Conservation (phyloP, 192 early-diverging fungal genomes). For the Dimargaris cristalligena region DNA sequence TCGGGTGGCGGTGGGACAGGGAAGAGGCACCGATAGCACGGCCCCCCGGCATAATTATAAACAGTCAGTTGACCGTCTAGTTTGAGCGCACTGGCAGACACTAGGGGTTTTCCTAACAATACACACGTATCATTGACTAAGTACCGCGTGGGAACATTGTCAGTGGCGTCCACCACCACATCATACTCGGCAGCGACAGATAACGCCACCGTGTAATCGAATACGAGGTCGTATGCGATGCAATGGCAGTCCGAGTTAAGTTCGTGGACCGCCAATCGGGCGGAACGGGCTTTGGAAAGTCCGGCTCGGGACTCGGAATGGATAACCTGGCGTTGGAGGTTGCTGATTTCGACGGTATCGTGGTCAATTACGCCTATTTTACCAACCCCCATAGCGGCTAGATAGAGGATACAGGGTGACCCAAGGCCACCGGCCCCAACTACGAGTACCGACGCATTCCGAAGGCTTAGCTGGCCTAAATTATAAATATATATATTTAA, state of each 20-base stretch:
- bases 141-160: slow-evolving; percentile 92
- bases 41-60: slow-evolving; percentile 80
- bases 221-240: slow-evolving; percentile 42
- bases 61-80: slow-evolving; percentile 91
- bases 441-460: slow-evolving; percentile 57
- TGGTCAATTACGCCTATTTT: slow-evolving; percentile 82
- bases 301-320: slow-evolving; percentile 52
- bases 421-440: slow-evolving; percentile 95
- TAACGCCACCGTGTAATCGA: slow-evolving; percentile 72
- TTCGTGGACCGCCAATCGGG: slow-evolving; percentile 32
- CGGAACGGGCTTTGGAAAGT: slow-evolving; percentile 64
- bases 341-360: slow-evolving; percentile 76
- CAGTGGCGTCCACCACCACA: slow-evolving; percentile 77
- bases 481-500: no score
- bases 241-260: slow-evolving; percentile 51
- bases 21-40: slow-evolving; percentile 93
- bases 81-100: slow-evolving; percentile 77
- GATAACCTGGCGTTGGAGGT: slow-evolving; percentile 89
- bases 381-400: slow-evolving; percentile 79
- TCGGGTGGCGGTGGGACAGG: slow-evolving; percentile 82
- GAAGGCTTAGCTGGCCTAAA: slow-evolving; percentile 58
- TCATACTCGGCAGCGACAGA: slow-evolving; percentile 59
- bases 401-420: slow-evolving; percentile 69
- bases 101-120: slow-evolving; percentile 56
- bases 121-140: slow-evolving; percentile 90